Percentiles rank a stretch among this genome's conserved stretches.
Conservation (phyloP, 768 basidiomycete species). For the Rhodosporidiobolus odoratus region DNA sequence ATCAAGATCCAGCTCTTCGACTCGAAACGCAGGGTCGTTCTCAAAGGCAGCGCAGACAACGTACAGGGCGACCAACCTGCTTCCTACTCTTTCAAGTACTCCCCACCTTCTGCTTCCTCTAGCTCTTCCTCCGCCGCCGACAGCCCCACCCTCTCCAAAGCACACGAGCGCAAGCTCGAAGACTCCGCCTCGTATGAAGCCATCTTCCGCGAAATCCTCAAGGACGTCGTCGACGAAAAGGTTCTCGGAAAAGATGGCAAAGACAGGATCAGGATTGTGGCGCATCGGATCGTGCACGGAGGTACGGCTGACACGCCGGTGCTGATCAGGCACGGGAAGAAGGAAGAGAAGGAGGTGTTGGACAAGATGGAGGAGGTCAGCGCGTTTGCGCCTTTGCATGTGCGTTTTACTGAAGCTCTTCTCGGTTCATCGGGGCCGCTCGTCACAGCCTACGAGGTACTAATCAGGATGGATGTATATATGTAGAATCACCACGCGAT, state of each 20-base stretch:
- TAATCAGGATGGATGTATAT: neutral
- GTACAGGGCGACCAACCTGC: slow-evolving; percentile 22
- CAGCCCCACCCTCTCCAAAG: slow-evolving; percentile 13
- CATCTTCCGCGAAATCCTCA: slow-evolving; percentile 47
- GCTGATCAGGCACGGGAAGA: slow-evolving; percentile 61
- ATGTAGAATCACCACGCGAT: slow-evolving; percentile 50
- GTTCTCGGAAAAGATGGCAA: slow-evolving; percentile 49
- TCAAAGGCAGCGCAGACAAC: slow-evolving; percentile 28
- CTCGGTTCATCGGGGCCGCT: slow-evolving; percentile 54
- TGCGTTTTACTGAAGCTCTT: slow-evolving; percentile 14
- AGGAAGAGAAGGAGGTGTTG: slow-evolving; percentile 65
- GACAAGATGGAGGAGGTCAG: slow-evolving; percentile 47
- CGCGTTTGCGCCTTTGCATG: slow-evolving; percentile 36
- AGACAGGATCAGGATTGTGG: slow-evolving; percentile 53
- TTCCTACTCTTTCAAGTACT: slow-evolving; percentile 7
- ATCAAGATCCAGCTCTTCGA: slow-evolving; percentile 45
- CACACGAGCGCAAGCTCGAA: slow-evolving; percentile 35
- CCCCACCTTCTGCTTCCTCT: neutral
- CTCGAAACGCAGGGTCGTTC: neutral
- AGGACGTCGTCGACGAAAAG: slow-evolving; percentile 44
- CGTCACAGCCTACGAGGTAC: too few species aligned
- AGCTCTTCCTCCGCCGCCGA: slow-evolving; percentile 18
- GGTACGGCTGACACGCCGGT: slow-evolving; percentile 70
- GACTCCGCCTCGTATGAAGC: slow-evolving; percentile 43
- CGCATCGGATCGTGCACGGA: slow-evolving; percentile 81